A percentile compares a stretch with the other conserved stretches of the same genome.
These are phyloP conservation scores for Ormosia semicastrata DNA, from an alignment of 306 rosid species.

Conservation along the genomic window DNA sequence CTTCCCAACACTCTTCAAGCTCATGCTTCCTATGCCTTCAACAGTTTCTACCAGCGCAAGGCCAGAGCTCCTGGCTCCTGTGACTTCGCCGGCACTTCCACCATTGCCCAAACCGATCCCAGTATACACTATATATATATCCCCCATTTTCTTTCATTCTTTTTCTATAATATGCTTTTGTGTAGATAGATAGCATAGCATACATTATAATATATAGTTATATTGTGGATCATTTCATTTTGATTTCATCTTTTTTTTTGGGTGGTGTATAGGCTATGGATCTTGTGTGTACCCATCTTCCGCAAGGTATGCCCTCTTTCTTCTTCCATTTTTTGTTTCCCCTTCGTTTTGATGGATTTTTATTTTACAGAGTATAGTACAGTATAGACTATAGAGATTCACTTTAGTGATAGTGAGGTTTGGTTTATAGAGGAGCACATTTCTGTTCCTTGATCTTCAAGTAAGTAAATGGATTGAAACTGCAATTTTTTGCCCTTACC, in stretches of 20 bases:
- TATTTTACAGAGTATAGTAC: background rate
- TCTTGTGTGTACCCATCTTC: slow-evolving; percentile 77
- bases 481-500: too few relatives aligned
- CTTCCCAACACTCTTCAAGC: slow-evolving; percentile 74
- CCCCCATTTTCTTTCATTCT: background rate
- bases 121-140: slow-evolving; percentile 20
- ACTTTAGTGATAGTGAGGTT: too few relatives aligned
- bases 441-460: too few relatives aligned
- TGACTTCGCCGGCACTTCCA: slow-evolving; percentile 57
- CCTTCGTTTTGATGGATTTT: background rate
- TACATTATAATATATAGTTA: too few relatives aligned
- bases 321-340: background rate
- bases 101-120: slow-evolving; percentile 69
- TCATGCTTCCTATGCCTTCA: slow-evolving; percentile 80
- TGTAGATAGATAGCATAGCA: too few relatives aligned
- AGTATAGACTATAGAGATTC: too few relatives aligned
- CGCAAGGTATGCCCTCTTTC: slow-evolving; percentile 39
- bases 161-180: background rate
- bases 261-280: slow-evolving; percentile 59
- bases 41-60: slow-evolving; percentile 59
- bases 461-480: too few relatives aligned
- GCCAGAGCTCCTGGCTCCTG: slow-evolving; percentile 56
- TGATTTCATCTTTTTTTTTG: background rate
- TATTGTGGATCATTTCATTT: too few relatives aligned
- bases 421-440: too few relatives aligned